phyloP scores from a whole-genome alignment of 192 early-diverging fungal genomes.

The Entrophospora sp. region DNA sequence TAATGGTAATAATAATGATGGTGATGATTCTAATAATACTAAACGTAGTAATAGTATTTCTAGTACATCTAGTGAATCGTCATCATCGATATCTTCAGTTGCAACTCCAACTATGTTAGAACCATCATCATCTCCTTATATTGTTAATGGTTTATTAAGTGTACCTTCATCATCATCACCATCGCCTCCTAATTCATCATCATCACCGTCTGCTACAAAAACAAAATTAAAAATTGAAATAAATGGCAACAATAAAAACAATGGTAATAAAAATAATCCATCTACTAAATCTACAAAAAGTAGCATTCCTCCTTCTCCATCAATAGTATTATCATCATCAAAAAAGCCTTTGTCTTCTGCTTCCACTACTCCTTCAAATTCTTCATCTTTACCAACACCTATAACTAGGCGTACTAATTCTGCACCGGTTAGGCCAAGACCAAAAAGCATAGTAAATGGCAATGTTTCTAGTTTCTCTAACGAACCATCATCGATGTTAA shows the following conservation, averaged over 20 bases:
- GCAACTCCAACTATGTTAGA: slow-evolving; percentile 2
- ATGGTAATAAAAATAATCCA: neutral
- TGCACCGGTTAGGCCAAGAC: neutral
- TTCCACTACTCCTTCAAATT: neutral
- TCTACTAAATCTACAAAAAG: neutral
- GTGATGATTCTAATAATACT: neutral
- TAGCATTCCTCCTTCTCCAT: neutral
- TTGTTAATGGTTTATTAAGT: slow-evolving; percentile 5
- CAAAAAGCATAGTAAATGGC: neutral
- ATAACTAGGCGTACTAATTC: neutral
- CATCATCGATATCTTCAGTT: slow-evolving; percentile 7
- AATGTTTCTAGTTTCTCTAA: neutral
- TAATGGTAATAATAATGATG: neutral
- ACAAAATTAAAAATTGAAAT: neutral
- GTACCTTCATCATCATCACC: neutral
- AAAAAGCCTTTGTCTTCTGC: neutral
- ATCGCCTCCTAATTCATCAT: neutral
- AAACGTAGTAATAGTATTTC: slow-evolving; percentile 9
- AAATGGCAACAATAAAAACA: neutral
- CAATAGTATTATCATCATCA: neutral
- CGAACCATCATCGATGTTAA: neutral
- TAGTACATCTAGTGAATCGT: slow-evolving; percentile 10
- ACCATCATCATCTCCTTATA: slow-evolving; percentile 4
- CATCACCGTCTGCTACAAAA: neutral
- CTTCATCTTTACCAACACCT: neutral